These are phyloP conservation scores for Periconia digitata DNA, from an alignment of 2,329 filamentous ascomycete genomes.

Conservation along the genomic window DNA sequence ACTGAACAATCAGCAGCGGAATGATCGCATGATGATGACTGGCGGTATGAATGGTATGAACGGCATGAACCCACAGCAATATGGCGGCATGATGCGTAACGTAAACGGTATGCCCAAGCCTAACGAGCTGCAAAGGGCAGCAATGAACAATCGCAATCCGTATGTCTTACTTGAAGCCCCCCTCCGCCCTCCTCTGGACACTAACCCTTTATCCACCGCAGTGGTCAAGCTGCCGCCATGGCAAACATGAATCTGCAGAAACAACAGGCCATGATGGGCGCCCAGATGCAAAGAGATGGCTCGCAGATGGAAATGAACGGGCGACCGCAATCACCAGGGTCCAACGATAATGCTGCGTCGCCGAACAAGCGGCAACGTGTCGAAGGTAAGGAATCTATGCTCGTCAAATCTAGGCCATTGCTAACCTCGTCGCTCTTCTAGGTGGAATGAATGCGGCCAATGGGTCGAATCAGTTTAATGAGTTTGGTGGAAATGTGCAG, in stretches of 20 bases:
- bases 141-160: constrained; percentile 76
- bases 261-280: constrained; percentile 59
- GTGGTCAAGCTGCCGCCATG: constrained; percentile 50
- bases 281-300: constrained; percentile 84
- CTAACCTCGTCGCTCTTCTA: constrained; percentile 63
- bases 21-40: constrained; percentile 75
- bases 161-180: constrained; percentile 51
- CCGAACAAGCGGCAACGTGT: constrained; percentile 88
- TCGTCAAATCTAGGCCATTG: constrained; percentile 15
- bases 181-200: not conserved
- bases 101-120: constrained; percentile 58
- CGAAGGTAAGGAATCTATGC: constrained; percentile 56
- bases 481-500: constrained; percentile 62
- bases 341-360: constrained; percentile 85
- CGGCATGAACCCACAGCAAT: constrained; percentile 18
- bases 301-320: constrained; percentile 85
- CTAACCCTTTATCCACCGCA: constrained; percentile 1
- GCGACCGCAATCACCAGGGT: constrained; percentile 78
- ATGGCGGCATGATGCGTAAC: constrained; percentile 70
- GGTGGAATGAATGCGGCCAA: constrained; percentile 75
- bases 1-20: constrained; percentile 63
- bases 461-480: constrained; percentile 67
- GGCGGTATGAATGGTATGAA: constrained; percentile 55
- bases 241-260: constrained; percentile 65
- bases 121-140: constrained; percentile 70